phyloP scores from a whole-genome alignment of 129 eudicot genomes.

The Glebionis coronaria region DNA sequence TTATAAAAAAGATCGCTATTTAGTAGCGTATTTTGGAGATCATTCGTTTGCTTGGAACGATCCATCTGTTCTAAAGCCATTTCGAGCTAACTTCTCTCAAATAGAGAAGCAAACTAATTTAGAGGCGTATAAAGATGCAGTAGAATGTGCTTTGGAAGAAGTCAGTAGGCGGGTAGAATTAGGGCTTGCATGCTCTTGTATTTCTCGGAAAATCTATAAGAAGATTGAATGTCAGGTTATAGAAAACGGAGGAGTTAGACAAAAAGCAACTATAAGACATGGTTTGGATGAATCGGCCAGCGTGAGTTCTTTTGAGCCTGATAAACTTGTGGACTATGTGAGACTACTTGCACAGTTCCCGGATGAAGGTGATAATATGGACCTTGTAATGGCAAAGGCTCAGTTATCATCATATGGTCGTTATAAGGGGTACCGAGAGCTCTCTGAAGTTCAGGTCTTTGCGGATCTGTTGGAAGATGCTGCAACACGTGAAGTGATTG shows the following conservation, averaged over 20 bases:
- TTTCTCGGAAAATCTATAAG: constrained; percentile 41
- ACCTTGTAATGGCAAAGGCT: constrained; percentile 57
- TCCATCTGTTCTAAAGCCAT: constrained; percentile 62
- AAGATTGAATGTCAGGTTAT: constrained; percentile 54
- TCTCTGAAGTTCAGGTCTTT: constrained; percentile 38
- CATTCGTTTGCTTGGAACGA: constrained; percentile 84
- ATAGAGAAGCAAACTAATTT: constrained; percentile 65
- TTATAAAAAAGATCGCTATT: constrained; percentile 61
- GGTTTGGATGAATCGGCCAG: constrained; percentile 53
- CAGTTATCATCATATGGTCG: constrained; percentile 62
- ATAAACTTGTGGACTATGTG: constrained; percentile 53
- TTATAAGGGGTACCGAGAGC: constrained; percentile 46
- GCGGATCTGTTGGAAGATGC: constrained; percentile 49
- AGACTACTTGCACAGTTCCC: constrained; percentile 53
- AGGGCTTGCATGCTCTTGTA: constrained; percentile 81
- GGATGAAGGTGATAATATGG: constrained; percentile 42
- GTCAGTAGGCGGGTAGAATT: constrained; percentile 74
- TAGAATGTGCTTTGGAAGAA: constrained; percentile 68
- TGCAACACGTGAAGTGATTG: constrained; percentile 21
- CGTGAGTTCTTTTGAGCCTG: constrained; percentile 58
- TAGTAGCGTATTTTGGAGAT: constrained; percentile 95
- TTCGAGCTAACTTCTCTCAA: constrained; percentile 57
- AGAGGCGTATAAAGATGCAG: constrained; percentile 65
- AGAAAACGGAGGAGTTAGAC: constrained; percentile 67
- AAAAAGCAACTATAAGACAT: constrained; percentile 48